These are phyloP conservation scores for Beauveria australis DNA, from an alignment of 2,329 filamentous ascomycete species.

Conservation along the genomic window DNA sequence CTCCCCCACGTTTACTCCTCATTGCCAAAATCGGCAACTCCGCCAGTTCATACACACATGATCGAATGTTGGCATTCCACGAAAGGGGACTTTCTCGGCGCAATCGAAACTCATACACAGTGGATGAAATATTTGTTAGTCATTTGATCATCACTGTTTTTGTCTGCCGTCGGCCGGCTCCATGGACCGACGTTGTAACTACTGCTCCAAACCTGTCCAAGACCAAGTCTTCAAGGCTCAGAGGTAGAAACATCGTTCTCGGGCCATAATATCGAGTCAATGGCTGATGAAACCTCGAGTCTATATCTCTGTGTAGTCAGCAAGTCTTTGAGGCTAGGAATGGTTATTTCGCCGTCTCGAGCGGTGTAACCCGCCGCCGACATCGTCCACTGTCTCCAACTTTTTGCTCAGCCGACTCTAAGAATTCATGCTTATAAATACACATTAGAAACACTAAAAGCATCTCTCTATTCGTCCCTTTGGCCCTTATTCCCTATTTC, in stretches of 20 bases:
- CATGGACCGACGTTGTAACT: background rate
- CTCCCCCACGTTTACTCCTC: background rate
- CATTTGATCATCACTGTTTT: background rate
- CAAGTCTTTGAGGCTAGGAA: background rate
- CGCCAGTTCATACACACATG: background rate
- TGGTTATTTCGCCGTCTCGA: background rate
- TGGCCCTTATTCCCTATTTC: background rate
- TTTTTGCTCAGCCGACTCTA: conserved; percentile 7
- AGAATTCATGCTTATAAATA: background rate
- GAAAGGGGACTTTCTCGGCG: background rate
- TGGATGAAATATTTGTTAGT: background rate
- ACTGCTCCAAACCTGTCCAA: too few relatives aligned
- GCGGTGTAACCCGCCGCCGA: background rate
- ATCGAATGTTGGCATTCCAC: background rate
- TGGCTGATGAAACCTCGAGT: too few relatives aligned
- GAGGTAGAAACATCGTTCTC: too few relatives aligned
- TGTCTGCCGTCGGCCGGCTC: background rate
- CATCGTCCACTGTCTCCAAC: background rate
- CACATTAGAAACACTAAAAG: background rate
- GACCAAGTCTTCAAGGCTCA: background rate
- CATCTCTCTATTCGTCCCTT: background rate
- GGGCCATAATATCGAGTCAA: too few relatives aligned
- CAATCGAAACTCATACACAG: background rate
- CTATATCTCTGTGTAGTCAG: too few relatives aligned
- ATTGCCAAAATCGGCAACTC: conserved; percentile 2